A percentile compares a stretch with the other conserved stretches of the same genome.
phyloP scores from a whole-genome alignment of 2,329 filamentous ascomycete genomes.

The Beauveria medogensis region DNA sequence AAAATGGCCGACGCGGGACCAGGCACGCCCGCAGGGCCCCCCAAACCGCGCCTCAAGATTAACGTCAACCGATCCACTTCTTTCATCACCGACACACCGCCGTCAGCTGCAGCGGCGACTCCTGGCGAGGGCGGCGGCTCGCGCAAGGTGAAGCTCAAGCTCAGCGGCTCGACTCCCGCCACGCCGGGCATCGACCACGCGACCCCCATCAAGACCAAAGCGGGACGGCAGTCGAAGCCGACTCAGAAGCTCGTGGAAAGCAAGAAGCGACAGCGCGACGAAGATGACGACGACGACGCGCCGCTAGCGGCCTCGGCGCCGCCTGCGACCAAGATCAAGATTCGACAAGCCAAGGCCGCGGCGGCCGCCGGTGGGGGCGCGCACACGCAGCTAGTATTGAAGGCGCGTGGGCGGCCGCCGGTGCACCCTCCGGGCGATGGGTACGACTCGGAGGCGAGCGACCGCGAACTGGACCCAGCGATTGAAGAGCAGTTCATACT shows the following conservation, averaged over 20 bases:
- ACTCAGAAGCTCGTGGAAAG: slow-evolving; percentile 48
- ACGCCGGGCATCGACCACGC: slow-evolving; percentile 24
- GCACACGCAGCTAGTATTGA: slow-evolving; percentile 39
- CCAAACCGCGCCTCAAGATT: slow-evolving; percentile 32
- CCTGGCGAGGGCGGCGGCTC: slow-evolving; percentile 23
- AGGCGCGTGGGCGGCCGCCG: slow-evolving; percentile 60
- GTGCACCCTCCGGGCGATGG: slow-evolving; percentile 71
- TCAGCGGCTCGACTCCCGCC: slow-evolving; percentile 30
- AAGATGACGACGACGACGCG: slow-evolving; percentile 39
- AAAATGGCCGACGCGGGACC: slow-evolving; percentile 22
- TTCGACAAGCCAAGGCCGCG: slow-evolving; percentile 31
- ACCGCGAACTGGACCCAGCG: slow-evolving; percentile 76
- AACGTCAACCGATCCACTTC: slow-evolving; percentile 30
- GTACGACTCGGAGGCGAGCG: slow-evolving; percentile 93
- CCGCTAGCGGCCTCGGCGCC: slow-evolving; percentile 25
- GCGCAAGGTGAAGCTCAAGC: slow-evolving; percentile 35
- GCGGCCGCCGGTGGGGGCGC: slow-evolving; percentile 19
- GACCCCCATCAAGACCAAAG: slow-evolving; percentile 45
- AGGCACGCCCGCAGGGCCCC: slow-evolving; percentile 19
- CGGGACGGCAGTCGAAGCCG: slow-evolving; percentile 51
- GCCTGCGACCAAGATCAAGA: slow-evolving; percentile 45
- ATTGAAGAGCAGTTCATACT: slow-evolving; percentile 87
- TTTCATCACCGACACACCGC: slow-evolving; percentile 21
- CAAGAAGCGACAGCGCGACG: slow-evolving; percentile 54
- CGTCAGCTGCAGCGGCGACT: slow-evolving; percentile 14